Percentiles rank a stretch among this genome's conserved stretches.
phyloP scores from a whole-genome alignment of 345 rosid species.

The Eucalyptus sideroxylon region DNA sequence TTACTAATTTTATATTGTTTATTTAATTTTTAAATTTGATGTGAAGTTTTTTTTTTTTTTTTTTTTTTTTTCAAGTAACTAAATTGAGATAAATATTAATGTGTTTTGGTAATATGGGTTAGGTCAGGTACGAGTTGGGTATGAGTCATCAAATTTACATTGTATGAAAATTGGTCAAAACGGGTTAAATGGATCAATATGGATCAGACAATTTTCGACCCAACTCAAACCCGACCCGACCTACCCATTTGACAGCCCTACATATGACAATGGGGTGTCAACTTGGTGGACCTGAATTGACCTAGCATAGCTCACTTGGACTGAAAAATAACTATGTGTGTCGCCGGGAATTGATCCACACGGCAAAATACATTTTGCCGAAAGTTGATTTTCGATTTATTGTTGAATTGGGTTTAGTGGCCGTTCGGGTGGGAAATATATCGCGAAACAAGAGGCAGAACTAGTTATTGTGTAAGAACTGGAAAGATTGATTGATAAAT shows the following conservation, averaged over 20 bases:
- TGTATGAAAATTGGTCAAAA: too few relatives aligned
- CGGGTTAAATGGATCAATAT: too few relatives aligned
- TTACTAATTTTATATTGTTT: too few relatives aligned
- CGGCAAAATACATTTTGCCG: neutral
- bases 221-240: too few relatives aligned
- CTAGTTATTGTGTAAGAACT: neutral
- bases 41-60: too few relatives aligned
- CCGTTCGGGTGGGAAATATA: neutral
- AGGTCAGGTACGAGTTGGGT: rapidly evolving
- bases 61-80: too few relatives aligned
- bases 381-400: neutral
- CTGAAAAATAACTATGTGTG: neutral
- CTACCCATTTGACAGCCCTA: neutral
- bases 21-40: too few relatives aligned
- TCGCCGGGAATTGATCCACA: neutral
- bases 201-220: rapidly evolving
- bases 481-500: neutral
- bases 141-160: too few relatives aligned
- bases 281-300: neutral
- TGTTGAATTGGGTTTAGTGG: neutral
- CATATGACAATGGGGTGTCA: too few relatives aligned
- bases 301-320: neutral
- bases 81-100: too few relatives aligned
- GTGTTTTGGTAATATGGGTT: too few relatives aligned
- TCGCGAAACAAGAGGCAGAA: too few relatives aligned